Evolutionary conservation across 2,329 filamentous ascomycete species (phyloP).

Genomic region (Talaromyces piceae): DNA sequence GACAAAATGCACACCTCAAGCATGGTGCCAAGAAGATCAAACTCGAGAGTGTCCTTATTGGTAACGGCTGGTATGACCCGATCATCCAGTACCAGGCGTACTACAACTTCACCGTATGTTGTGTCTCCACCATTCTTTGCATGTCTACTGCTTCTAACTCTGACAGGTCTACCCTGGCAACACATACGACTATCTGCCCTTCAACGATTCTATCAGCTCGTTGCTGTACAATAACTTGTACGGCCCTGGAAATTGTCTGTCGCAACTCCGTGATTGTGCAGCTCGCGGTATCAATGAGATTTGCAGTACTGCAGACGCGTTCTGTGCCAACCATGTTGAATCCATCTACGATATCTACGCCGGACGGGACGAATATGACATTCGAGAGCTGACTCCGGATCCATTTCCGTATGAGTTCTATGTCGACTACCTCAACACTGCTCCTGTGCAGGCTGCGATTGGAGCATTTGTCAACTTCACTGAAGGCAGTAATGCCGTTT

Average conservation of each 20-base stretch:
- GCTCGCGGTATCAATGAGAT: conserved; percentile 43
- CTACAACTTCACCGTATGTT: conserved; percentile 27
- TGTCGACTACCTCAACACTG: conserved; percentile 50
- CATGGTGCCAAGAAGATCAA: conserved; percentile 20
- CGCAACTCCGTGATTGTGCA: conserved; percentile 50
- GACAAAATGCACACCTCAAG: conserved; percentile 35
- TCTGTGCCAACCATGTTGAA: conserved; percentile 41
- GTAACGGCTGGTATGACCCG: conserved; percentile 35
- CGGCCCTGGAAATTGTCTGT: conserved; percentile 53
- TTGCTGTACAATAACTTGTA: conserved; percentile 55
- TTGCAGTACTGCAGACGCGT: conserved; percentile 49
- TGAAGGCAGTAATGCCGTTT: conserved; percentile 36
- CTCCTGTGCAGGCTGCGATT: conserved; percentile 50
- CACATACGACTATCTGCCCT: conserved; percentile 25
- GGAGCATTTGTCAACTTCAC: conserved; percentile 57
- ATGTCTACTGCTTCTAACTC: background rate
- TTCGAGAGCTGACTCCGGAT: conserved; percentile 45
- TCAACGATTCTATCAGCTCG: conserved; percentile 41
- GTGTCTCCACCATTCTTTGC: background rate
- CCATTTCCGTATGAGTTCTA: conserved; percentile 49
- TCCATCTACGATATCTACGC: conserved; percentile 44
- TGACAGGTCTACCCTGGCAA: conserved; percentile 26
- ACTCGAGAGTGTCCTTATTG: conserved; percentile 28
- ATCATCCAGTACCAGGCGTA: conserved; percentile 32
- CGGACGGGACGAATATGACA: conserved; percentile 50